Evolutionary conservation across 2,329 filamentous ascomycete genomes (phyloP).

Genomic region (Talaromyces piceae): DNA sequence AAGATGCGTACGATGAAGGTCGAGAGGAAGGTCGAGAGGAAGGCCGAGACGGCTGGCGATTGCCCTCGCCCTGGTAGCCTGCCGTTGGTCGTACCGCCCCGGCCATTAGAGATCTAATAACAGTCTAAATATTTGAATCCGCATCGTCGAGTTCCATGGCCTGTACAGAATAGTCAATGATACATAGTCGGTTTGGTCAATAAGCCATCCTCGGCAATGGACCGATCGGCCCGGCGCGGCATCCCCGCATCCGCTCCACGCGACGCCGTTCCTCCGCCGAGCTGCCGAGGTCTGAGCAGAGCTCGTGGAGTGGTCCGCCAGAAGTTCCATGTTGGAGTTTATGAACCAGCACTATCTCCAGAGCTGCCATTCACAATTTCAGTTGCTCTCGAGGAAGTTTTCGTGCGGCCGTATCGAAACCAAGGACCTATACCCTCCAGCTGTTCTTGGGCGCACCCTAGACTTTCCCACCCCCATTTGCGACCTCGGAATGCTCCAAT

Average conservation of each 20-base stretch:
- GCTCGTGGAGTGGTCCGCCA: neutral
- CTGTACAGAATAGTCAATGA: no score
- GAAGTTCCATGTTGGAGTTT: neutral
- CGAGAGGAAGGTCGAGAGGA: constrained; percentile 23
- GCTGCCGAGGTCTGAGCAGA: constrained; percentile 2
- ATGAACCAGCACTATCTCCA: no score
- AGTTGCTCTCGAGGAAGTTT: neutral
- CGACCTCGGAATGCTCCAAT: neutral
- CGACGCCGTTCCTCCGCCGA: neutral
- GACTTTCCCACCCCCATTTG: neutral
- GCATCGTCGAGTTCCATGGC: no score
- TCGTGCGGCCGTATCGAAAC: neutral
- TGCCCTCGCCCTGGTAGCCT: neutral
- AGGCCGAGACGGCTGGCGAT: constrained; percentile 18
- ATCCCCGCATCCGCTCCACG: constrained; percentile 3
- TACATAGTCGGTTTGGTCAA: no score
- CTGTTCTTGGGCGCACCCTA: neutral
- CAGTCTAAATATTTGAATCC: no score
- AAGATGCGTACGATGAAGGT: constrained; percentile 39
- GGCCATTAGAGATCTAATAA: no score
- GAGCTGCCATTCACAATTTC: neutral
- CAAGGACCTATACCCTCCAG: neutral
- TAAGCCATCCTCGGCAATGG: neutral
- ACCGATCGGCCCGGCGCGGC: neutral
- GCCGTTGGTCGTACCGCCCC: no score